Conservation (phyloP, 2,329 filamentous ascomycete genomes). For the Fusarium oligoseptatum region DNA sequence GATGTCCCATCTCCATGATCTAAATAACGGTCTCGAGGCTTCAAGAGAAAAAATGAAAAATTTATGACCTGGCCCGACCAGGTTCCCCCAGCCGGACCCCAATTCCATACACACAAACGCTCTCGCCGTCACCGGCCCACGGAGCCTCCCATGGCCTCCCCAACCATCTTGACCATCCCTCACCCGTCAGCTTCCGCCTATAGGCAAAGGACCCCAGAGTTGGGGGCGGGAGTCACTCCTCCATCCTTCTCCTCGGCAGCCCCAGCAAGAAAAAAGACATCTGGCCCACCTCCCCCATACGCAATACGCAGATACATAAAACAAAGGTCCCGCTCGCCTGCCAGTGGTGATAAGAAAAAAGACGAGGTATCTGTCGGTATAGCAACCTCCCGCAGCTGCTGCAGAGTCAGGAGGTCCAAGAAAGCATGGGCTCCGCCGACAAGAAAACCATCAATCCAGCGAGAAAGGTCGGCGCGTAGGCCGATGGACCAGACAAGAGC, state of each 20-base stretch:
- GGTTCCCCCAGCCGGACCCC: constrained; percentile 42
- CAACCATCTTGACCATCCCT: constrained; percentile 42
- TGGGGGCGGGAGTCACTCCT: constrained; percentile 44
- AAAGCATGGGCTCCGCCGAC: constrained; percentile 36
- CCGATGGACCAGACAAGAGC: constrained; percentile 48
- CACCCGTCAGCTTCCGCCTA: constrained; percentile 50
- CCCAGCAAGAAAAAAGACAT: constrained; percentile 47
- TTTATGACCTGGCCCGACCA: constrained; percentile 60
- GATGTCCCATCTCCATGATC: constrained; percentile 54
- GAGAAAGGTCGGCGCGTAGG: constrained; percentile 43
- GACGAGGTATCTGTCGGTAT: constrained; percentile 43
- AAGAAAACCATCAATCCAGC: constrained; percentile 47
- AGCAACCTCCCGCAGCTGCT: constrained; percentile 31
- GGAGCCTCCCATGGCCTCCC: constrained; percentile 34
- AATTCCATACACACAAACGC: constrained; percentile 46
- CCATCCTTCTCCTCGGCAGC: constrained; percentile 44
- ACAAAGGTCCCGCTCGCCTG: constrained; percentile 52
- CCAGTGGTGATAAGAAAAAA: constrained; percentile 49
- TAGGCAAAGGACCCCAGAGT: constrained; percentile 37
- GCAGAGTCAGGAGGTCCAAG: constrained; percentile 33
- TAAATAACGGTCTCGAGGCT: constrained; percentile 52
- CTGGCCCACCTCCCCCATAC: constrained; percentile 49
- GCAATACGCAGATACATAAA: constrained; percentile 53
- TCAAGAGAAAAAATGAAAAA: constrained; percentile 61
- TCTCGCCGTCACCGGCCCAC: constrained; percentile 39